A percentile compares a stretch with the other conserved stretches of the same genome.
These are phyloP conservation scores for Xylaria sp. DNA, from an alignment of 2,329 filamentous ascomycete species.

Conservation along the genomic window DNA sequence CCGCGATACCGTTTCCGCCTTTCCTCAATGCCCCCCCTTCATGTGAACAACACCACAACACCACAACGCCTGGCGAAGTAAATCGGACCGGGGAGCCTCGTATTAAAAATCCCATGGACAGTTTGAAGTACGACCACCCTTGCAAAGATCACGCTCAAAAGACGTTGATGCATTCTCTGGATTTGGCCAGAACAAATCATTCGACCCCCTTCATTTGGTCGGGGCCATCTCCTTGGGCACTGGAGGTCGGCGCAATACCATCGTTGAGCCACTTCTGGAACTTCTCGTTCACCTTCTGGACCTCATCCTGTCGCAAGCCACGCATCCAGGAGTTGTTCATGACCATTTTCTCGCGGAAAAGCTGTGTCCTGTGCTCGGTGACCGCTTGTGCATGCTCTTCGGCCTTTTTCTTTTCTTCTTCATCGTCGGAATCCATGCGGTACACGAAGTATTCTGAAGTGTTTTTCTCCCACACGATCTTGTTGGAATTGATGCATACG, in stretches of 20 bases:
- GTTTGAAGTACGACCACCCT: neutral
- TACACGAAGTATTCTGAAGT: constrained; percentile 69
- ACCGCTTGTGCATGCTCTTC: constrained; percentile 52
- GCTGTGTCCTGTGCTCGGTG: constrained; percentile 60
- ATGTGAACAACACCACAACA: neutral
- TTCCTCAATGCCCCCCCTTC: neutral
- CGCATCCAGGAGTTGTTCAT: constrained; percentile 77
- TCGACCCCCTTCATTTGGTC: constrained; percentile 10
- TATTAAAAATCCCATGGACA: neutral
- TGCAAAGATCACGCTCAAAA: neutral
- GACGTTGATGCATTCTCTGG: neutral
- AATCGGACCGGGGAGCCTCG: neutral
- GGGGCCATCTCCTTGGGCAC: constrained; percentile 25
- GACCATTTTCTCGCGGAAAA: constrained; percentile 73
- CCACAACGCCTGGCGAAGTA: neutral
- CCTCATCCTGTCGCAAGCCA: constrained; percentile 70
- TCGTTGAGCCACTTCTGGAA: constrained; percentile 51
- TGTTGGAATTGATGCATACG: constrained; percentile 72
- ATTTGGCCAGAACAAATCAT: neutral
- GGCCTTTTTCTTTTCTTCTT: constrained; percentile 59
- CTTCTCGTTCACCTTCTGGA: constrained; percentile 67
- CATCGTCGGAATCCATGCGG: constrained; percentile 61
- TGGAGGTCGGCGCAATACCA: constrained; percentile 37
- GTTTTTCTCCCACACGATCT: constrained; percentile 68
- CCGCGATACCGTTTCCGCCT: neutral